phyloP scores from a whole-genome alignment of 345 rosid species.

The Nasturtium officinale region DNA sequence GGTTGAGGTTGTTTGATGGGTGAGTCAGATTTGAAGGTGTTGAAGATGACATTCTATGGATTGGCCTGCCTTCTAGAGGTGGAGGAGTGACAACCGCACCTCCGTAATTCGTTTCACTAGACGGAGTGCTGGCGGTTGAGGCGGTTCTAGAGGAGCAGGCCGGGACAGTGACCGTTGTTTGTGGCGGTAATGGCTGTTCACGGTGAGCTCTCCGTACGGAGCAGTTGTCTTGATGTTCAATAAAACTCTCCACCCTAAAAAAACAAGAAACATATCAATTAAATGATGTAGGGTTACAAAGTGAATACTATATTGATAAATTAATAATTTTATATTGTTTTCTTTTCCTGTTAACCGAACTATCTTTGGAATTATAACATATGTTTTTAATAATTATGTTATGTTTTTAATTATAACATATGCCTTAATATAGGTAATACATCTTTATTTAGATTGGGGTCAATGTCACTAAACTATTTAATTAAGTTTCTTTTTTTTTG shows the following conservation, averaged over 20 bases:
- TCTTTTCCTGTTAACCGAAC: not conserved
- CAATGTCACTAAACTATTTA: slow-evolving; percentile 16
- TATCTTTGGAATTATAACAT: not conserved
- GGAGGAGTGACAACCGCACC: slow-evolving; percentile 41
- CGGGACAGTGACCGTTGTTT: slow-evolving; percentile 44
- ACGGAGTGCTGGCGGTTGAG: slow-evolving; percentile 76
- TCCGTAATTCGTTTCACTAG: slow-evolving; percentile 64
- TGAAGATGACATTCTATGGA: slow-evolving; percentile 31
- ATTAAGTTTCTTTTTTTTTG: slow-evolving; percentile 11
- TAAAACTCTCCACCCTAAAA: slow-evolving; percentile 81
- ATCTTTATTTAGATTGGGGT: slow-evolving; percentile 27
- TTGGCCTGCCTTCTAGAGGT: slow-evolving; percentile 39
- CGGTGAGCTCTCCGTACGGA: slow-evolving; percentile 54
- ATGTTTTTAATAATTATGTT: too few relatives aligned
- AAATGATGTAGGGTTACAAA: slow-evolving; percentile 47
- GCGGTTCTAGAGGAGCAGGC: slow-evolving; percentile 75
- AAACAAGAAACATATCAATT: slow-evolving; percentile 12
- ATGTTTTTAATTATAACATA: not conserved
- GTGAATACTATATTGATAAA: not conserved
- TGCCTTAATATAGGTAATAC: not conserved
- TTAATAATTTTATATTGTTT: slow-evolving; percentile 10
- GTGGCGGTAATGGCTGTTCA: slow-evolving; percentile 50
- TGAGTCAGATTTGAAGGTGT: slow-evolving; percentile 17
- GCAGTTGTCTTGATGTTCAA: slow-evolving; percentile 85
- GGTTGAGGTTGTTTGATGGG: slow-evolving; percentile 52